Conservation (phyloP, 75 land plant species). For the Cryptomeria japonica region DNA sequence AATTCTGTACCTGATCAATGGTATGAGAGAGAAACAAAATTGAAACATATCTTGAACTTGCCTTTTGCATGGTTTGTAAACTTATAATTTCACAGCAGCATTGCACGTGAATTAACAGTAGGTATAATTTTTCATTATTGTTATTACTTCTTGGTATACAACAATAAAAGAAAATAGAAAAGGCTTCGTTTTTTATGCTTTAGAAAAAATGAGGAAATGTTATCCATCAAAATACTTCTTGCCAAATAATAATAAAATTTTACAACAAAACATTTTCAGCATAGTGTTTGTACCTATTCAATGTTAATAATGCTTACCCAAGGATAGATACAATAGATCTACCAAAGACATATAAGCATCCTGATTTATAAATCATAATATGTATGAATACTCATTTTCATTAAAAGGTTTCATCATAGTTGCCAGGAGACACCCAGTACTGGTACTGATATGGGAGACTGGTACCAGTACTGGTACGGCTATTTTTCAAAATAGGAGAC, state of each 20-base stretch:
- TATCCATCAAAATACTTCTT: not conserved
- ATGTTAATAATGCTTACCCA: constrained; percentile 25
- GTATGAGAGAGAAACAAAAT: not conserved
- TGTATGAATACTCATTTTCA: not conserved
- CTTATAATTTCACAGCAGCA: not conserved
- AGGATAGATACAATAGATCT: constrained; percentile 28
- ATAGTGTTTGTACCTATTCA: constrained; percentile 16
- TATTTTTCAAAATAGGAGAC: no score
- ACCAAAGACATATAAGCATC: not conserved
- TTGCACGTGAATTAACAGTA: not conserved
- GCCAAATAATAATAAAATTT: not conserved
- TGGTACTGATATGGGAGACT: no score
- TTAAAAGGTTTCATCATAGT: not conserved
- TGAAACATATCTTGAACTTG: not conserved
- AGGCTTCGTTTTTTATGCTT: not conserved
- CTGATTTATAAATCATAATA: not conserved
- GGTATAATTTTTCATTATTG: not conserved
- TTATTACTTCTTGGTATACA: not conserved
- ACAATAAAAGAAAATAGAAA: not conserved
- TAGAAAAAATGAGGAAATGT: not conserved
- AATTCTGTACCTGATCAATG: not conserved
- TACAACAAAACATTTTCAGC: not conserved
- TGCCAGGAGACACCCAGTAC: no score
- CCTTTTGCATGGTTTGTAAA: not conserved
- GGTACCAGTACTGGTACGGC: no score